A percentile compares a stretch with the other conserved stretches of the same genome.
These are phyloP conservation scores for Phaeomoniella chlamydospora DNA, from an alignment of 2,329 filamentous ascomycete species.

Conservation along the genomic window DNA sequence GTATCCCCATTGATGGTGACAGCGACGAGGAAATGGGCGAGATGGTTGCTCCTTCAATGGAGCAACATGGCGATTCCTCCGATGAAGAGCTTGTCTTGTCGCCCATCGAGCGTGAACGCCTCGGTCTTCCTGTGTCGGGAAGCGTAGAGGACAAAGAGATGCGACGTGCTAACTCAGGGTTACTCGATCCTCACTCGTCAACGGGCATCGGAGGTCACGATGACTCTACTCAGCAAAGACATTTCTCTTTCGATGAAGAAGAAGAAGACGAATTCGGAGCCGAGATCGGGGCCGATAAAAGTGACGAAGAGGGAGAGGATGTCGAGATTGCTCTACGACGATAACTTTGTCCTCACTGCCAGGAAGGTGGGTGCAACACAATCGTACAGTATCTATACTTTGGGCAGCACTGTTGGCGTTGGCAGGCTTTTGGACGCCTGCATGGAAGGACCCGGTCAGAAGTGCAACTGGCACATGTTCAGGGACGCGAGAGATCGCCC, in stretches of 20 bases:
- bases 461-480: too few relatives aligned
- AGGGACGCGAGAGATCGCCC: too few relatives aligned
- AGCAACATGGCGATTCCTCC: neutral
- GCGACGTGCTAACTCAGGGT: neutral
- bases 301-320: constrained; percentile 25
- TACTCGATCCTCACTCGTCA: neutral
- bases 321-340: constrained; percentile 8
- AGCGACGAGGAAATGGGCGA: constrained; percentile 34
- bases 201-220: neutral
- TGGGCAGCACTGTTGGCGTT: too few relatives aligned
- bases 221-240: constrained; percentile 4
- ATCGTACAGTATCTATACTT: too few relatives aligned
- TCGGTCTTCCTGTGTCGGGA: neutral
- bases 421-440: too few relatives aligned
- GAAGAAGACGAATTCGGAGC: constrained; percentile 1
- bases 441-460: too few relatives aligned
- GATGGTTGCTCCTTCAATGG: constrained; percentile 23
- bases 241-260: neutral
- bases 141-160: neutral
- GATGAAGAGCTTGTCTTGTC: neutral
- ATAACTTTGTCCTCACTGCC: too few relatives aligned
- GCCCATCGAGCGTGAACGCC: neutral
- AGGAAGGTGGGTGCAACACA: too few relatives aligned
- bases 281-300: constrained; percentile 24
- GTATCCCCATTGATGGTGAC: constrained; percentile 43